Percentiles rank a stretch among this genome's conserved stretches.
Conservation (phyloP, 2,329 filamentous ascomycete genomes). For the Chaetomium sp. region DNA sequence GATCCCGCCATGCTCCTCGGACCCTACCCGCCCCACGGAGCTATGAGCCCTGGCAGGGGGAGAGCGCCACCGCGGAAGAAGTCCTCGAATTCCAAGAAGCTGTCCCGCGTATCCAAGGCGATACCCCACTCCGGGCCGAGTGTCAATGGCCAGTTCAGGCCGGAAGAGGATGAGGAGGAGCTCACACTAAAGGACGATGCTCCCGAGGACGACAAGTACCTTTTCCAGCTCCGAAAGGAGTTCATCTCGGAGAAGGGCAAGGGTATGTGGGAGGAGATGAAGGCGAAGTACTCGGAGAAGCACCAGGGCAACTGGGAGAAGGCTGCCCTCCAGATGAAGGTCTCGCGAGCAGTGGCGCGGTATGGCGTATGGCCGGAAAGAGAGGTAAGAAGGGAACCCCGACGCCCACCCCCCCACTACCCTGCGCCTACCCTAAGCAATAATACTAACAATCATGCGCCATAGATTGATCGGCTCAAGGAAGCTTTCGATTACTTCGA, state of each 20-base stretch:
- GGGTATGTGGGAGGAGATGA: constrained; percentile 61
- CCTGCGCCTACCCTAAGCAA: neutral
- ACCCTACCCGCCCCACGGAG: constrained; percentile 26
- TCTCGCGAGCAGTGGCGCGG: constrained; percentile 53
- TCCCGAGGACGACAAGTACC: constrained; percentile 51
- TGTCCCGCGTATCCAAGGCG: constrained; percentile 28
- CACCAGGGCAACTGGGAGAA: constrained; percentile 44
- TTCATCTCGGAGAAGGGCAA: constrained; percentile 54
- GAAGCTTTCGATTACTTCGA: constrained; percentile 48
- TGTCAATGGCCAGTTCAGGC: constrained; percentile 12
- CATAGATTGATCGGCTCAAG: constrained; percentile 46
- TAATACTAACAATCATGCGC: constrained; percentile 5
- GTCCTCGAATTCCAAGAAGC: constrained; percentile 26
- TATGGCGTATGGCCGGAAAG: constrained; percentile 51
- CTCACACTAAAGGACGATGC: constrained; percentile 48
- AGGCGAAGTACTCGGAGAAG: constrained; percentile 46
- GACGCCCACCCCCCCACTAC: too few species aligned
- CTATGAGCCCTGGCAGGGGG: constrained; percentile 29
- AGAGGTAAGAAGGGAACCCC: constrained; percentile 49
- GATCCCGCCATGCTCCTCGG: constrained; percentile 29
- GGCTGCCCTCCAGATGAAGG: constrained; percentile 59
- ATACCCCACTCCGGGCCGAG: constrained; percentile 25
- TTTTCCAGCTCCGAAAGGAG: constrained; percentile 53
- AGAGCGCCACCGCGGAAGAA: constrained; percentile 31
- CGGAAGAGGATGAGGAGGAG: constrained; percentile 32